These are phyloP conservation scores for Corynespora cassiicola DNA, from an alignment of 2,329 filamentous ascomycete species.

Conservation along the genomic window DNA sequence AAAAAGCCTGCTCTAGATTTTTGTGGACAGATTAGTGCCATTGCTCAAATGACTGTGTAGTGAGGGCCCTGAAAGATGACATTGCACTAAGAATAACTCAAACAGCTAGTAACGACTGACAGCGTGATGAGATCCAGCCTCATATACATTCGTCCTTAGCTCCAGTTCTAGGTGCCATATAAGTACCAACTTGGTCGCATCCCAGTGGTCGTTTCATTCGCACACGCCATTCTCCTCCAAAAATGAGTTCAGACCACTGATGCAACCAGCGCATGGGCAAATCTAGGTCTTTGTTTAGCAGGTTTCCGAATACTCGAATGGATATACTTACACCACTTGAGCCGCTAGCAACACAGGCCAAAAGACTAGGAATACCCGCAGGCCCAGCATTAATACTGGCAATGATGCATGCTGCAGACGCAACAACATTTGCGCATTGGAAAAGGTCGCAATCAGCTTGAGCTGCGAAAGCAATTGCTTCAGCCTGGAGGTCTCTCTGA, in stretches of 20 bases:
- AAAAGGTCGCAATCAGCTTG: constrained; percentile 1
- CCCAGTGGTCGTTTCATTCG: too few relatives aligned
- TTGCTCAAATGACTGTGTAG: too few relatives aligned
- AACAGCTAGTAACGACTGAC: too few relatives aligned
- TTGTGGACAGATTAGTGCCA: too few relatives aligned
- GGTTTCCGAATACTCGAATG: not conserved
- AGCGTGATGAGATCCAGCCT: too few relatives aligned
- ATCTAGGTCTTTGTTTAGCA: not conserved
- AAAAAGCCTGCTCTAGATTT: too few relatives aligned
- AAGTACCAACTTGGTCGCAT: too few relatives aligned
- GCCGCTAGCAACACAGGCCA: constrained; percentile 1
- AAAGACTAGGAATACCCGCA: not conserved
- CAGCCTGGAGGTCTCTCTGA: not conserved
- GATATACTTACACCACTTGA: not conserved
- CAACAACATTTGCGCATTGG: constrained; percentile 2
- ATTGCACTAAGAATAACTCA: too few relatives aligned
- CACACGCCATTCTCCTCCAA: not conserved
- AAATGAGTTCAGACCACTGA: not conserved
- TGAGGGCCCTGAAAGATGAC: too few relatives aligned
- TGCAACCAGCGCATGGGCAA: constrained; percentile 1
- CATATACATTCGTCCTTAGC: too few relatives aligned
- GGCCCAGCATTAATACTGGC: not conserved
- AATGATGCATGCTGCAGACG: constrained; percentile 1
- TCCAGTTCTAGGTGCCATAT: too few relatives aligned
- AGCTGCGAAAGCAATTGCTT: not conserved